Conservation (phyloP, 148 eudicot species). For the Chenopodium formosanum region DNA sequence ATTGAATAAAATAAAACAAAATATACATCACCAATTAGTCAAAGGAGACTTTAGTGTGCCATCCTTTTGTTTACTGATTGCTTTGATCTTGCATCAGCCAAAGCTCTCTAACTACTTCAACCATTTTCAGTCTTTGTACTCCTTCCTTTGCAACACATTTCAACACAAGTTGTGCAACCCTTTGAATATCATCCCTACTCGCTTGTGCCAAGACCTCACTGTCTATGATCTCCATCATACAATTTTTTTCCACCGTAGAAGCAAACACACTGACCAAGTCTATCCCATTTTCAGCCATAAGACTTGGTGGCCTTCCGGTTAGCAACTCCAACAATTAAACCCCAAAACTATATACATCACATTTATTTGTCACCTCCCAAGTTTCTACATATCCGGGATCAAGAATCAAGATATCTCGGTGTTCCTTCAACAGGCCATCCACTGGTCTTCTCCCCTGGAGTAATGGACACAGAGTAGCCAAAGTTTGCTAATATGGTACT, state of each 20-base stretch:
- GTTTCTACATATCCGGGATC: conserved; percentile 30
- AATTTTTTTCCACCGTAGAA: conserved; percentile 6
- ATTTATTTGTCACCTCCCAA: conserved; percentile 31
- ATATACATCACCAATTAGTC: too few species aligned
- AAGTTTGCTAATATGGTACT: conserved; percentile 25
- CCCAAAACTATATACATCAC: conserved; percentile 37
- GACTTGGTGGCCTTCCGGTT: conserved; percentile 6
- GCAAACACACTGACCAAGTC: conserved; percentile 30
- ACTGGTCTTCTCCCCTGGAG: conserved; percentile 1
- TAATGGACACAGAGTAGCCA: not conserved
- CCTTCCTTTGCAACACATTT: conserved; percentile 29
- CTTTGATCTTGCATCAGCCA: conserved; percentile 9
- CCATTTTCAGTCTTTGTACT: conserved; percentile 27
- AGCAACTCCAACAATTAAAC: conserved; percentile 34
- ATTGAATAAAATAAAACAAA: too few species aligned
- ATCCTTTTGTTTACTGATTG: not conserved
- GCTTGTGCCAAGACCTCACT: conserved; percentile 7
- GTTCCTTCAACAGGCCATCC: conserved; percentile 23
- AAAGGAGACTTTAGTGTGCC: too few species aligned
- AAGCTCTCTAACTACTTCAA: conserved; percentile 13
- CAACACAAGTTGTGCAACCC: conserved; percentile 20
- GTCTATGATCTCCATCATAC: conserved; percentile 27
- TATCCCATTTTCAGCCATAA: conserved; percentile 7
- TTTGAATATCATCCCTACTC: conserved; percentile 15
- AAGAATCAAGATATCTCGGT: conserved; percentile 29